These are phyloP conservation scores for Candida broadrunensis DNA, from an alignment of 805 yeast species.

Conservation along the genomic window DNA sequence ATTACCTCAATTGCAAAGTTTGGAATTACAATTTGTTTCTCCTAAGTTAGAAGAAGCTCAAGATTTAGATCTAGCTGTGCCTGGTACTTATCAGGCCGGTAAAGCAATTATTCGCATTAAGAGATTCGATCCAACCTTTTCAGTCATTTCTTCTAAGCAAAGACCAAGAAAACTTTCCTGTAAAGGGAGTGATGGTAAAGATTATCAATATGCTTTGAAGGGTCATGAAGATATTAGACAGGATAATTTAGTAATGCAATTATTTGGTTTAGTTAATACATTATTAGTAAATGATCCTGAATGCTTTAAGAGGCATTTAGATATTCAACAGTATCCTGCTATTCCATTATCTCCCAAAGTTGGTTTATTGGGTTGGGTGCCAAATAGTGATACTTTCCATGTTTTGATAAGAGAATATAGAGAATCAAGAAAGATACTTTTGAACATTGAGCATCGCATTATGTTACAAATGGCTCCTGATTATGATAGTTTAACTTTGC, in stretches of 20 bases:
- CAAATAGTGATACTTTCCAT: conserved; percentile 95
- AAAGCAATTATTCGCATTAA: conserved; percentile 71
- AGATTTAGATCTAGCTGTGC: conserved; percentile 84
- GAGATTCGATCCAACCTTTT: conserved; percentile 75
- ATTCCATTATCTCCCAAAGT: conserved; percentile 95
- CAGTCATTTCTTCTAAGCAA: conserved; percentile 92
- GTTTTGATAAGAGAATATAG: conserved; percentile 88
- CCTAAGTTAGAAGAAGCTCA: conserved; percentile 79
- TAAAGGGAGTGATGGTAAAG: conserved; percentile 88
- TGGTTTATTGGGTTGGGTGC: conserved; percentile 97
- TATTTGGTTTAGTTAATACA: conserved; percentile 93
- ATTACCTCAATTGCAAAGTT: conserved; percentile 77
- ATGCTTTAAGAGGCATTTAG: conserved; percentile 92
- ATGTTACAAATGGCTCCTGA: conserved; percentile 98
- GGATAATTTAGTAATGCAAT: conserved; percentile 95
- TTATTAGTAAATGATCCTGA: conserved; percentile 86
- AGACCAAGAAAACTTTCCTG: conserved; percentile 84
- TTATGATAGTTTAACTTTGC: conserved; percentile 80
- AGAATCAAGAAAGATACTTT: conserved; percentile 81
- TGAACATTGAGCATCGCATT: conserved; percentile 91
- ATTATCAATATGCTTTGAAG: conserved; percentile 76
- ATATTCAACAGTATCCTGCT: conserved; percentile 88
- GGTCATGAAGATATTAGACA: conserved; percentile 99
- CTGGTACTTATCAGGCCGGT: conserved; percentile 89
- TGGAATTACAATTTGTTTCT: conserved; percentile 90